phyloP scores from a whole-genome alignment of 2,329 filamentous ascomycete species.

The Ilyonectria robusta region DNA sequence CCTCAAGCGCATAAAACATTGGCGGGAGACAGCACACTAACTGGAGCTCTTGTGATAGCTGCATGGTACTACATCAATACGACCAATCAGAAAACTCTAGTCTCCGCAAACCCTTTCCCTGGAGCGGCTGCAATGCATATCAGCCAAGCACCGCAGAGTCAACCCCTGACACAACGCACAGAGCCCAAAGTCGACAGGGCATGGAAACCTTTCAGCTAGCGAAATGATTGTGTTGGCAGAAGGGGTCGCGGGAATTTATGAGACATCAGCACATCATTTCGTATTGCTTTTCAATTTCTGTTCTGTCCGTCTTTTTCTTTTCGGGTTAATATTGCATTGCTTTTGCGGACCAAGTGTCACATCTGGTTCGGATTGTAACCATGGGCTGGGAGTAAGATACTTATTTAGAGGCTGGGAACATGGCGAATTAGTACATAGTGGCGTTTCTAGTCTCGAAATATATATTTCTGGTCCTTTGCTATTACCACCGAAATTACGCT shows the following conservation, averaged over 20 bases:
- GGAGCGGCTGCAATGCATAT: not conserved
- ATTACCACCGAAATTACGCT: too few relatives aligned
- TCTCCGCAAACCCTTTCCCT: not conserved
- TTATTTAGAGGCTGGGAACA: too few relatives aligned
- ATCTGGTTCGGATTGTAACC: not conserved
- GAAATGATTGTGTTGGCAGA: not conserved
- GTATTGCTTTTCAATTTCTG: not conserved
- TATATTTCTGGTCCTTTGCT: too few relatives aligned
- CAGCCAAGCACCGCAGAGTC: not conserved
- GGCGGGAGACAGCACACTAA: constrained; percentile 1
- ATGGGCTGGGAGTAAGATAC: too few relatives aligned
- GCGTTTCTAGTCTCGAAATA: too few relatives aligned
- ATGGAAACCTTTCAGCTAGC: not conserved
- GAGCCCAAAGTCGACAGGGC: not conserved
- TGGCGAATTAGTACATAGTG: too few relatives aligned
- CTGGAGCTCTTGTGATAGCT: not conserved
- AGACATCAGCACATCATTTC: not conserved
- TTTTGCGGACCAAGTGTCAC: not conserved
- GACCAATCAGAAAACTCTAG: not conserved
- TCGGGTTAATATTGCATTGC: not conserved
- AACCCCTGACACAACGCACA: not conserved
- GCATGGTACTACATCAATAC: constrained; percentile 11
- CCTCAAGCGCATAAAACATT: not conserved
- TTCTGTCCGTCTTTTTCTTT: not conserved
- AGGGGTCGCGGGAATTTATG: not conserved